Evolutionary conservation across 192 early-diverging fungal genomes (phyloP), one percentile per base, ranked within the genome.

Genomic region (Backusella mclennaniae): DNA sequence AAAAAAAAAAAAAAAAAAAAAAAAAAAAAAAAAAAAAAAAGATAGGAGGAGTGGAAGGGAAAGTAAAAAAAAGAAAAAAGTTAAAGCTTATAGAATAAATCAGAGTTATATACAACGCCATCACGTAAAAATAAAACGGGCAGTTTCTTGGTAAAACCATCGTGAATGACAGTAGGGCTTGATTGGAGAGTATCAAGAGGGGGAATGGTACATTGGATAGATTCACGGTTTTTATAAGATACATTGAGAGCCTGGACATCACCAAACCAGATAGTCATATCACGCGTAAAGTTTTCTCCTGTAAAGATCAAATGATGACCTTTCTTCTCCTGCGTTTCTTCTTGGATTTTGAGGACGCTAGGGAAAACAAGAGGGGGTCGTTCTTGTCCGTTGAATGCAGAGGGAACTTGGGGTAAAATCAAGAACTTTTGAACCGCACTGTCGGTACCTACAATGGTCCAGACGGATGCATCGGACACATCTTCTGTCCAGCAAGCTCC

Each of bases 401-500:
- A 33, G 19, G 67, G 35, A 3, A 39, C 21, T 76, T 39, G 67
- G 6, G 66, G 69, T 71, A 77, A 77, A 21, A 70, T 71, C 76
- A 81, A 84, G 78, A 87, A 87, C 79, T 86, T 88, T 75, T 86
- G 87, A 21, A 79, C 83, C 17, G 88, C 84, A 67, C 87, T 86
- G 69, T 90, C 82, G 0, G 94, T 94, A 46, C 95, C 93, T 9
- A 97, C 94, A 81, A 97, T 93, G 14, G 96, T 97, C 96, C 96
- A 97, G 36, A 96, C 90, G 0, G 94, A 91, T 15, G 87, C 86
- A 85, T 97, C 95, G 7, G 90, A 91, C 17, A 95, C 93, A 84
- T 94, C 93, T 75, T 95, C 94, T n/a, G 87, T 89, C 90, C 91
- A 92, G 59, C 88, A 81, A 1, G 73, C 76, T 4, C 76, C 76